phyloP scores from a whole-genome alignment of 306 rosid genomes.

The Ormosia emarginata region DNA sequence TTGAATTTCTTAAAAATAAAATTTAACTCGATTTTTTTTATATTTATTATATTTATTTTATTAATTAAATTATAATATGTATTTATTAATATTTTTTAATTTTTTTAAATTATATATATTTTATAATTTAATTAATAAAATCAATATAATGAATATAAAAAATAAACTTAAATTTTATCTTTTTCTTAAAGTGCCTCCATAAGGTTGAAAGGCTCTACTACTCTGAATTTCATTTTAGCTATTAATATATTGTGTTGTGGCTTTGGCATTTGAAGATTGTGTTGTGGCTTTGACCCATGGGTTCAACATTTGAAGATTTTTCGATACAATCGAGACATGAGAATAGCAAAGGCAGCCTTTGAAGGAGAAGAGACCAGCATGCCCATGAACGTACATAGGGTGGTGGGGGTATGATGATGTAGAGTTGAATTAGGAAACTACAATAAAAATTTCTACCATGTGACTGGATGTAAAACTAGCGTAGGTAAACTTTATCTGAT shows the following conservation, averaged over 20 bases:
- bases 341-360: constrained; percentile 1
- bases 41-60: no score
- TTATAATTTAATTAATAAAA: no score
- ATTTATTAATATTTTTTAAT: no score
- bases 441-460: background rate
- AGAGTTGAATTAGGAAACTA: background rate
- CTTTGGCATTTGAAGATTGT: constrained; percentile 21
- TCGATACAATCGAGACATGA: constrained; percentile 34
- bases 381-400: background rate
- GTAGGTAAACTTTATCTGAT: background rate
- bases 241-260: background rate
- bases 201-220: constrained; percentile 6
- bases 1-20: constrained; percentile 38
- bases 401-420: background rate
- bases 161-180: no score
- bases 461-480: background rate
- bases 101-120: no score
- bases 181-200: constrained; percentile 21
- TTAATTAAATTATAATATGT: no score
- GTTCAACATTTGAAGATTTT: constrained; percentile 33
- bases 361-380: background rate
- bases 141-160: no score
- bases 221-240: constrained; percentile 8
- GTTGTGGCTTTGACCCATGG: constrained; percentile 30
- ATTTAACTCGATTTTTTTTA: no score